Evolutionary conservation across 148 eudicot genomes (phyloP).

Genomic region (Polygonum aviculare): DNA sequence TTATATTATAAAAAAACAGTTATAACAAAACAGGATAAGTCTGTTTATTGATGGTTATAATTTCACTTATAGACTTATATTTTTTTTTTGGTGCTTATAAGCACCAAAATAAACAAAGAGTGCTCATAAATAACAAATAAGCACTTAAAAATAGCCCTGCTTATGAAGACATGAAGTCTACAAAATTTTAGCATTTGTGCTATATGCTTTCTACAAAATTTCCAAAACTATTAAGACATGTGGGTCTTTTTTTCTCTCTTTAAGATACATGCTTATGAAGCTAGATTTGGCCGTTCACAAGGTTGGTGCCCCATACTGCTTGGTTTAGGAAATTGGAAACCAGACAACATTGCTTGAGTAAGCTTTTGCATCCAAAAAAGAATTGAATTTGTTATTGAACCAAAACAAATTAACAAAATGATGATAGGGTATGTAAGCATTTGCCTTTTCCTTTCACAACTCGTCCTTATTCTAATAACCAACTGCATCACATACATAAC

Average conservation of each 20-base stretch:
- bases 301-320: background rate
- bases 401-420: background rate
- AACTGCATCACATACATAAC: background rate
- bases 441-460: background rate
- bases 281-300: background rate
- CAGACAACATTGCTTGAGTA: background rate
- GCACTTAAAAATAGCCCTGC: too few species aligned
- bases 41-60: too few species aligned
- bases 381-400: background rate
- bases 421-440: background rate
- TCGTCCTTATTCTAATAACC: background rate
- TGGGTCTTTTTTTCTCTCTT: background rate
- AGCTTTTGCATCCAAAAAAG: background rate
- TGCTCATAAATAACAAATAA: too few species aligned
- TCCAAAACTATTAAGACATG: background rate
- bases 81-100: too few species aligned
- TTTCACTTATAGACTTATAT: too few species aligned
- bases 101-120: too few species aligned
- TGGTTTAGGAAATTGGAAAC: background rate
- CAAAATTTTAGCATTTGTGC: too few species aligned
- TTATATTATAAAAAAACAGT: too few species aligned
- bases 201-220: background rate
- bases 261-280: background rate
- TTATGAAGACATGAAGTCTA: too few species aligned
- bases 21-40: too few species aligned